A percentile compares a stretch with the other conserved stretches of the same genome.
phyloP scores from a whole-genome alignment of 1,139 yeast genomes.

The Yamadazyma atmosphaerica region DNA sequence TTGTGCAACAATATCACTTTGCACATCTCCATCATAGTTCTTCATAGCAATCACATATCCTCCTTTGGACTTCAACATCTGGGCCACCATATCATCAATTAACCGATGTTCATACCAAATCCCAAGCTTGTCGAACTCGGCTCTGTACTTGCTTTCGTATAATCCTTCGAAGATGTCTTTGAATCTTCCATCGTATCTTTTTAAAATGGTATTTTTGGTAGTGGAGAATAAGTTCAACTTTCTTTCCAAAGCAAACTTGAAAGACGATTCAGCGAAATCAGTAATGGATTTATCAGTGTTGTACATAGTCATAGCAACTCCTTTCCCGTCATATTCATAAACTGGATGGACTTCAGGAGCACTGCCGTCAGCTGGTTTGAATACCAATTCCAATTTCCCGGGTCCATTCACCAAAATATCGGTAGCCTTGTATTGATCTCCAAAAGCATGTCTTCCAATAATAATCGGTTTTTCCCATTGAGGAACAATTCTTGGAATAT shows the following conservation, averaged over 20 bases:
- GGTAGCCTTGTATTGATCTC: constrained; percentile 95
- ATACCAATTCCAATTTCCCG: constrained; percentile 77
- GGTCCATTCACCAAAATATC: constrained; percentile 78
- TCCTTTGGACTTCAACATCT: constrained; percentile 93
- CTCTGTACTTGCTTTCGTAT: constrained; percentile 69
- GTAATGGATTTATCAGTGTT: constrained; percentile 88
- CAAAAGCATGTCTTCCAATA: constrained; percentile 96
- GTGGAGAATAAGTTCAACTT: constrained; percentile 79
- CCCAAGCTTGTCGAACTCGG: constrained; percentile 69
- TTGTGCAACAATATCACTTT: constrained; percentile 95
- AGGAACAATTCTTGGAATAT: constrained; percentile 86
- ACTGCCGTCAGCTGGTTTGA: constrained; percentile 73
- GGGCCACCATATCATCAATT: constrained; percentile 98
- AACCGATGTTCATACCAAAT: constrained; percentile 96
- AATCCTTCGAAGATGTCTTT: constrained; percentile 88
- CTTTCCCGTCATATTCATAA: constrained; percentile 70
- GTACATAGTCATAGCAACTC: constrained; percentile 93
- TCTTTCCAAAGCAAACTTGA: constrained; percentile 80
- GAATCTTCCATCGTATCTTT: constrained; percentile 91
- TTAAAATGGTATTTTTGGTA: constrained; percentile 92
- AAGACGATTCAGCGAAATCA: constrained; percentile 91
- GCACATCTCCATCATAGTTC: constrained; percentile 97
- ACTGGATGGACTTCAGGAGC: constrained; percentile 58
- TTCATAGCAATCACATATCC: constrained; percentile 94
- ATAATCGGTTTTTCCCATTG: constrained; percentile 94